Base-by-base conservation (phyloP, 2,329 filamentous ascomycete species). In the Fusarium abutilonis region DNA sequence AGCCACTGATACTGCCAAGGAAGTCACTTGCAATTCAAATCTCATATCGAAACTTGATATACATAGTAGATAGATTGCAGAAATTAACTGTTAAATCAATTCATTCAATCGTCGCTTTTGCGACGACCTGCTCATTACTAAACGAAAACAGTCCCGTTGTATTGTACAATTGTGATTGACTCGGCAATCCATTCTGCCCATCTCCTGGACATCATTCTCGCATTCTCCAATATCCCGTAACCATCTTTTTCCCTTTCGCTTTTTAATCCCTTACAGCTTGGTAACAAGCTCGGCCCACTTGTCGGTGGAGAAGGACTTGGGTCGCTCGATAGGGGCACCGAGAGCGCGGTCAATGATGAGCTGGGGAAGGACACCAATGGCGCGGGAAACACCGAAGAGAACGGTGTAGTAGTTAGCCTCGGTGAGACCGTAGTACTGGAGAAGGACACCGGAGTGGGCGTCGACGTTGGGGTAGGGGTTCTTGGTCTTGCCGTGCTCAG, bases 401-500 rank as follows among this genome's bases (percentile, higher is more conserved):
- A 99, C 95, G 65, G 95, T 99, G 91, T 99, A 99, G 90, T 96
- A 99, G 90, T 89, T 98, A 81, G 95, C 91, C 87, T 99, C 94
- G 66, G 91, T 98, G 78, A 99, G 86, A 75, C 95, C 95, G 83
- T 99, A 99, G 90, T 99, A 95, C 86, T 99, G 95, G 72, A 99
- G 92, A 69, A 99, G 92, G 70, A 99, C 95, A 86, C 95, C 95
- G 29, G 93, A 97, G 90, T 98, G 95, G 75, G 94, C 93, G 76
- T 98, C 94, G 75, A 98, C 93, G 85, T 98, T 98, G 81, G 95
- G 95, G 87, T 86, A 98, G 70, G 94, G 94, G 91, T 98, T 97
- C 91, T 98, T 98, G 86, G 94, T 98, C 92, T 99, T 99, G 84
- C 95, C 95, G 85, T 99, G 95, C 89, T 99, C 93, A 70, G 95